Evolutionary conservation across 371 early-diverging fungal genomes (phyloP).

Genomic region (Mycotypha africana): DNA sequence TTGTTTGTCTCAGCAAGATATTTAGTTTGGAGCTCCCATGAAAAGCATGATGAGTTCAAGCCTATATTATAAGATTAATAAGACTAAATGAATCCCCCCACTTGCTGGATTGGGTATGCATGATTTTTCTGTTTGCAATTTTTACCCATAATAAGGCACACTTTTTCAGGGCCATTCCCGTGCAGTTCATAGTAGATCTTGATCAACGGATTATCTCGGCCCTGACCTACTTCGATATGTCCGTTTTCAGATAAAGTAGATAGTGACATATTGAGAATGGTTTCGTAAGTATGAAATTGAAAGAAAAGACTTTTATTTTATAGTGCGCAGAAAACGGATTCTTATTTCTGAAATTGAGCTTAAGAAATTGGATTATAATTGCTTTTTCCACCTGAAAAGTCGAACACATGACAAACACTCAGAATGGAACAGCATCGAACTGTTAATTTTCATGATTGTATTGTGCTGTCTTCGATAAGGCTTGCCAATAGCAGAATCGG

Average conservation of each 20-base stretch:
- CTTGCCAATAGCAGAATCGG: too few relatives aligned
- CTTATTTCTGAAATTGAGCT: too few relatives aligned
- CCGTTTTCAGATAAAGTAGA: conserved; percentile 11
- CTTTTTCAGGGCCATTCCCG: conserved; percentile 52
- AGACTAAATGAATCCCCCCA: not conserved
- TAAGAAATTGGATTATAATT: too few relatives aligned
- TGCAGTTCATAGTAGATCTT: conserved; percentile 62
- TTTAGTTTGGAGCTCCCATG: conserved; percentile 43
- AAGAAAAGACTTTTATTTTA: too few relatives aligned
- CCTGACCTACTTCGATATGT: conserved; percentile 15
- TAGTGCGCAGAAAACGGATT: too few relatives aligned
- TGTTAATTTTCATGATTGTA: too few relatives aligned
- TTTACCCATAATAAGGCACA: conserved; percentile 60
- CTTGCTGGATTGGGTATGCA: too few relatives aligned
- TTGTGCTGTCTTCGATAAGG: too few relatives aligned
- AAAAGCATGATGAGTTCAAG: conserved; percentile 38
- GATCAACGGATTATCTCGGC: conserved; percentile 8
- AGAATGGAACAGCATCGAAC: too few relatives aligned
- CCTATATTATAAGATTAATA: conserved; percentile 25
- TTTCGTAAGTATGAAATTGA: not conserved
- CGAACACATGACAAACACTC: too few relatives aligned
- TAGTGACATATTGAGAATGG: conserved; percentile 17
- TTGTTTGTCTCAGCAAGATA: conserved; percentile 49
- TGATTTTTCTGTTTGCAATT: too few relatives aligned
- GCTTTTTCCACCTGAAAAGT: too few relatives aligned